Base-by-base conservation (phyloP, 108 stramenopile species). In the Cyclostephanos tholiformis region DNA sequence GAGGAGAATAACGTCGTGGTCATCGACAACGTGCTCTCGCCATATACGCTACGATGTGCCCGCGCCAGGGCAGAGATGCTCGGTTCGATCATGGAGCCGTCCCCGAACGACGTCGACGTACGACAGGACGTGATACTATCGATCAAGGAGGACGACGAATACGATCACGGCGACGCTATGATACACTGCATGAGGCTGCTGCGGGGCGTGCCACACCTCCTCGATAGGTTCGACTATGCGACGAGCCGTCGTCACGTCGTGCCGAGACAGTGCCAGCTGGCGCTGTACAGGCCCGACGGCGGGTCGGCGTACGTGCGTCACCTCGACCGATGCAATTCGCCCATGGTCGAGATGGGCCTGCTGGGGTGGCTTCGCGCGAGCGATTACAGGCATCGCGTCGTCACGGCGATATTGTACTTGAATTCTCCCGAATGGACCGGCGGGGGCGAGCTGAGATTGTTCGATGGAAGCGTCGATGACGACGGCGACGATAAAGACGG, bases 211-310 rank as follows among this genome's bases (percentile, higher is more conserved):
- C 44, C 70, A 4, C 49, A 41, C 26, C 32, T 67, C 10, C 74
- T 80, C 17, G 30, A n/a, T 25, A 62, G 62, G 8, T 44, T 50
- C 23, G 13, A 56, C 36, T 80, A 80, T 19, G 25, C 19, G 1
- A 27, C 23, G 30, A 41, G 38, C 55, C 49, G 36, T 4, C 49
- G 36, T 0, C 75, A 80, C 29, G n/a, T 67, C 2, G 79, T 80
- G 16, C 79, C 79, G 23, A 57, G 25, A 13, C 74, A 75, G 66
- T 80, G 79, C 57, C 79, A 80, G 68, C 75, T 80, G 11, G 68
- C 74, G 13, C 14, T 27, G 48, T 80, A 80, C 57, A 65, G 46
- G 19, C 50, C 43, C 11, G 69, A 73, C 36, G 79, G 52, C 4
- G 38, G 23, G 23, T 30, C 67, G 11, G 68, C 43, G 36, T 78